These are phyloP conservation scores for Nannizziopsis barbatae DNA, from an alignment of 2,329 filamentous ascomycete genomes.

Conservation along the genomic window DNA sequence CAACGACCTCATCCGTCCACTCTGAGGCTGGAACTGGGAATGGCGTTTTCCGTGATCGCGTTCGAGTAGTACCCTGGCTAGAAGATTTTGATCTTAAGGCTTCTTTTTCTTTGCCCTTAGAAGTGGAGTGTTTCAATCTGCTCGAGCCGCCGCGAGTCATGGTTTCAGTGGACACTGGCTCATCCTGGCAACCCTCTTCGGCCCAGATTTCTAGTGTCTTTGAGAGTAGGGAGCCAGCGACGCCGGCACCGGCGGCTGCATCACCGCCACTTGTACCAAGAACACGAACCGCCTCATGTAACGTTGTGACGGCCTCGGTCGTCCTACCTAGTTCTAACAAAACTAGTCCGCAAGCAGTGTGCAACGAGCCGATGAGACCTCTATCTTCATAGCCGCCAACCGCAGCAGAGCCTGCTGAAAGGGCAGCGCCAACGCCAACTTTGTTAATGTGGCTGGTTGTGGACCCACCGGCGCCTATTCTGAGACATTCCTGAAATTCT, in stretches of 20 bases:
- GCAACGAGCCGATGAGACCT: conserved; percentile 36
- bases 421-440: conserved; percentile 26
- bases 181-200: conserved; percentile 22
- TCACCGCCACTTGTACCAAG: conserved; percentile 37
- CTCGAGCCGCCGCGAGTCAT: conserved; percentile 14
- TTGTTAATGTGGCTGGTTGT: conserved; percentile 49
- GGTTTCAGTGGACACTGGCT: neutral
- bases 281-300: conserved; percentile 59
- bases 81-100: conserved; percentile 17
- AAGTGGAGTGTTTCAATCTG: conserved; percentile 14
- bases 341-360: conserved; percentile 58
- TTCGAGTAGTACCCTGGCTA: conserved; percentile 18
- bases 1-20: conserved; percentile 31
- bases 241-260: conserved; percentile 37
- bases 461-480: conserved; percentile 65
- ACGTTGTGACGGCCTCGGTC: conserved; percentile 65
- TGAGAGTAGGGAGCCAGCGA: conserved; percentile 37
- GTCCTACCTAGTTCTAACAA: conserved; percentile 64
- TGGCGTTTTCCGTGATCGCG: conserved; percentile 6
- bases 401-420: conserved; percentile 28
- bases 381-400: conserved; percentile 39
- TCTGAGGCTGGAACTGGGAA: conserved; percentile 18
- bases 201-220: conserved; percentile 39
- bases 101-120: conserved; percentile 21
- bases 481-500: conserved; percentile 77